Evolutionary conservation across 108 stramenopile genomes (phyloP).

Genomic region (Nitzschia putrida): DNA sequence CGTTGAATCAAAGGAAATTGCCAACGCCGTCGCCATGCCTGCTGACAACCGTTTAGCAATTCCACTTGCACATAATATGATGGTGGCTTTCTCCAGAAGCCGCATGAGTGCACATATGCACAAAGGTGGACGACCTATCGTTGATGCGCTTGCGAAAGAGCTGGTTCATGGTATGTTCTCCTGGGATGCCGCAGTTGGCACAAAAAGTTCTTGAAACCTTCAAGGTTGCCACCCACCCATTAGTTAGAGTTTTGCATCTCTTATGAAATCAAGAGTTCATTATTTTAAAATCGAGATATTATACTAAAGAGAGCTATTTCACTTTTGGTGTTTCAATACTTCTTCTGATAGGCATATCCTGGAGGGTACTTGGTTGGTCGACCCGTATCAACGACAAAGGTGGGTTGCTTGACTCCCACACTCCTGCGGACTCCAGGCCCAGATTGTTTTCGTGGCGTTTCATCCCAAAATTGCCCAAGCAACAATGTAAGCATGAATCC

Average conservation of each 20-base stretch:
- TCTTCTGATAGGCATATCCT: slow-evolving; percentile 26
- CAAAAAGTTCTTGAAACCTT: background rate
- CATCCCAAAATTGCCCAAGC: slow-evolving; percentile 79
- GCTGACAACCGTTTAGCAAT: slow-evolving; percentile 47
- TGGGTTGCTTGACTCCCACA: slow-evolving; percentile 2
- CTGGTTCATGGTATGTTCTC: slow-evolving; percentile 57
- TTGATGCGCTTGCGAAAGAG: slow-evolving; percentile 74
- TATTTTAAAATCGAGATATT: too few species aligned
- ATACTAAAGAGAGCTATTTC: too few species aligned
- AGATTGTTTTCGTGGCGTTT: slow-evolving; percentile 43
- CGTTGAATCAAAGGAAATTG: slow-evolving; percentile 55
- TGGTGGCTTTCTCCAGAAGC: slow-evolving; percentile 78
- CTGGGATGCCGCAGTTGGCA: slow-evolving; percentile 7
- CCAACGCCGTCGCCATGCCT: slow-evolving; percentile 26
- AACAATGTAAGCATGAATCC: slow-evolving; percentile 61
- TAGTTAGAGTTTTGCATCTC: too few species aligned
- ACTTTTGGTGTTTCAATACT: slow-evolving; percentile 10
- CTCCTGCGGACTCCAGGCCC: slow-evolving; percentile 43
- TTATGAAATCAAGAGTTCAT: too few species aligned
- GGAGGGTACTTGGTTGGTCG: slow-evolving; percentile 35
- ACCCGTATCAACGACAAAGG: slow-evolving; percentile 30
- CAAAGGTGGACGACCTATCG: slow-evolving; percentile 74
- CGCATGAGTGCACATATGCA: slow-evolving; percentile 61
- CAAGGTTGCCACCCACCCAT: too few species aligned
- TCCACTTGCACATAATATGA: slow-evolving; percentile 84